Percentiles rank a stretch among this genome's conserved stretches.
phyloP scores from a whole-genome alignment of 2,329 filamentous ascomycete genomes.

The Fonsecaea monophora region DNA sequence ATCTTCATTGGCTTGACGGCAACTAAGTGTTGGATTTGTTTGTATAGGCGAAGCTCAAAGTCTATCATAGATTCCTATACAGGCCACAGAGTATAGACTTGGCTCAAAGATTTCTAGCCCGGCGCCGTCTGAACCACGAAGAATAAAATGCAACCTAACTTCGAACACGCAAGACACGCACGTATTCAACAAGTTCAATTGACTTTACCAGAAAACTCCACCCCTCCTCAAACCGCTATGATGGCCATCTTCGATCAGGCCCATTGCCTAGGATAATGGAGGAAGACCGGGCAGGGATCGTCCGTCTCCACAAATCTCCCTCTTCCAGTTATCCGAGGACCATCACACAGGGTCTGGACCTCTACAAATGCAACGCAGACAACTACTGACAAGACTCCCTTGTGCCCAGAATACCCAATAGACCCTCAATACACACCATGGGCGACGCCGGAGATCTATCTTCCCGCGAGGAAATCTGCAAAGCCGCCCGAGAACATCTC shows the following conservation, averaged over 20 bases:
- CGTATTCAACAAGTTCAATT: no score
- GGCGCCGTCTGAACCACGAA: no score
- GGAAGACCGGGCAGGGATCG: not conserved
- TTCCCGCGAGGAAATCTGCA: not conserved
- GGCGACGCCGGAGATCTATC: not conserved
- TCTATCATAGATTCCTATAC: no score
- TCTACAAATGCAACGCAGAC: not conserved
- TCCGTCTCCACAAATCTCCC: not conserved
- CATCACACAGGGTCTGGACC: not conserved
- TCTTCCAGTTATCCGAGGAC: not conserved
- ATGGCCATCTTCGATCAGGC: no score
- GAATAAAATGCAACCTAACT: no score
- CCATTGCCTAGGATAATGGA: not conserved
- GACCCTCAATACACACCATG: not conserved
- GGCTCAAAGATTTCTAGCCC: no score
- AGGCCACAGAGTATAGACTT: no score
- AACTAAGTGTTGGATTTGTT: not conserved
- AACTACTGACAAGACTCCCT: not conserved
- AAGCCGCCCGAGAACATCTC: slow-evolving; percentile 25
- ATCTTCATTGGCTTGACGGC: not conserved
- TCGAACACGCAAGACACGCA: no score
- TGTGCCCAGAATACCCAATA: not conserved
- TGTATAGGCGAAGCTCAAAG: no score
- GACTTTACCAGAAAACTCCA: no score
- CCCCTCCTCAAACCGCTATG: no score